Base-by-base conservation (phyloP, 1,284 basidiomycete species). In the Coriolopsis trogii region DNA sequence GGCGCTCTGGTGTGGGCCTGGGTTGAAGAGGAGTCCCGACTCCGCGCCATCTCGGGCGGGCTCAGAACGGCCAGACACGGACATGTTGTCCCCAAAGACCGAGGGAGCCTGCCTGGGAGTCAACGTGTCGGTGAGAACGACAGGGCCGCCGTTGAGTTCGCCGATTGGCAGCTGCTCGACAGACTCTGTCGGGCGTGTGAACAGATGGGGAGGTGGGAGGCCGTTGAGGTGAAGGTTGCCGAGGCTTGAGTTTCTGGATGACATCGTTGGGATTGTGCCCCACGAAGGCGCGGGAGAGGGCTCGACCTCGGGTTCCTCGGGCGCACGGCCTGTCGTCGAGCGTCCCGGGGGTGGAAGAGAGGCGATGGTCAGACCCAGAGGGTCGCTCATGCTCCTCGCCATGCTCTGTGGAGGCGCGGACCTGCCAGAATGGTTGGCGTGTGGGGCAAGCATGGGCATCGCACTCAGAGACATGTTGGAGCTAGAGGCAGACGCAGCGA, bases 281-380 rank as follows among this genome's bases (percentile, higher is more conserved):
- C 62, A 63, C 3, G 62, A 57, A 1, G 56, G 46, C 1, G 60
- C 62, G 3, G 62, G 60, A 24, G 62, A 63, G 6, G 57, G 56
- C 23, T 58, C 29, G 5, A 51, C n/a, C 7, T 46, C 50, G 1
- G 44, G 52, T 8, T 31, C 29, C 15, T 40, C 34, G 31, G 42
- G 26, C 37, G 33, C 4, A 6, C 30, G 51, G 21, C 34, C 42
- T 2, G 41, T 26, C 3, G 28, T 21, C 1, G 53, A 51, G 26
- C 34, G 49, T 15, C 42, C 41, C 2, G 49, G 47, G 12, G 47
- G 44, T n/a, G 46, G 43, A 13, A 52, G 47, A 8, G 50, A 20
- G n/a, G 45, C 29, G 15, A 41, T 6, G 28, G 26, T 47, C 6
- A 57, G 34, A 6, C 45, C 44, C 5, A 50, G 31, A 21, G 39